Percentiles rank a stretch among this genome's conserved stretches.
Conservation (phyloP, 2,329 filamentous ascomycete genomes). For the Aspergillus sp. region DNA sequence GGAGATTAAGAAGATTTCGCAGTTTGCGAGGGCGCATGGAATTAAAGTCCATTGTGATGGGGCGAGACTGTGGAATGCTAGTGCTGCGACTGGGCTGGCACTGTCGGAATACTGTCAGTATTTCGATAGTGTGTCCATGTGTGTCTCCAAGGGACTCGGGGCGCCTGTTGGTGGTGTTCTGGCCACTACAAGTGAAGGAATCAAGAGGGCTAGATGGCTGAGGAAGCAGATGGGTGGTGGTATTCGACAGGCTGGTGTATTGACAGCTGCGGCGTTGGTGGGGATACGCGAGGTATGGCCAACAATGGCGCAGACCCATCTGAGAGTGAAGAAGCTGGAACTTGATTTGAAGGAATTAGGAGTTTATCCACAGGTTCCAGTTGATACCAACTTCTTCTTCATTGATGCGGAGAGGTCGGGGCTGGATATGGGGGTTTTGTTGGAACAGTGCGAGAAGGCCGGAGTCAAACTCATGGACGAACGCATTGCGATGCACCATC, state of each 20-base stretch:
- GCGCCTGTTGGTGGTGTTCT: conserved; percentile 34
- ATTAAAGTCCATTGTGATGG: conserved; percentile 34
- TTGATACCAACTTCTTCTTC: conserved; percentile 30
- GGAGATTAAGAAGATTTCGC: conserved; percentile 25
- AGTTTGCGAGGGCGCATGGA: conserved; percentile 16
- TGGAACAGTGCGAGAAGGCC: conserved; percentile 24
- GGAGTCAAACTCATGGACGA: conserved; percentile 28
- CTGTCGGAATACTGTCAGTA: conserved; percentile 30
- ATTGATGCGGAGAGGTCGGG: conserved; percentile 22
- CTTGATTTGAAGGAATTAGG: conserved; percentile 39
- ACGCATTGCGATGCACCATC: conserved; percentile 27
- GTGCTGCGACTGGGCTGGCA: conserved; percentile 22
- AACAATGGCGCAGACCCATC: conserved; percentile 25
- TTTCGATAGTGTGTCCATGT: conserved; percentile 35
- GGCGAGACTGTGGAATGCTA: conserved; percentile 31
- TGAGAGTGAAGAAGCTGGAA: conserved; percentile 21
- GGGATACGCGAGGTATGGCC: conserved; percentile 24
- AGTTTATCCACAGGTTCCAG: conserved; percentile 48
- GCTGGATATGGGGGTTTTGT: conserved; percentile 24
- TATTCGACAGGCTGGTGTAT: conserved; percentile 27
- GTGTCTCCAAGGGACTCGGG: conserved; percentile 34
- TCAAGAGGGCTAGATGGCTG: conserved; percentile 31
- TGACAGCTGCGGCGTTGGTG: conserved; percentile 24
- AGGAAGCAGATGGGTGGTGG: conserved; percentile 34
- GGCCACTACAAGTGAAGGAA: conserved; percentile 24